Evolutionary conservation across 345 rosid genomes (phyloP).

Genomic region (Euphorbia peplus): DNA sequence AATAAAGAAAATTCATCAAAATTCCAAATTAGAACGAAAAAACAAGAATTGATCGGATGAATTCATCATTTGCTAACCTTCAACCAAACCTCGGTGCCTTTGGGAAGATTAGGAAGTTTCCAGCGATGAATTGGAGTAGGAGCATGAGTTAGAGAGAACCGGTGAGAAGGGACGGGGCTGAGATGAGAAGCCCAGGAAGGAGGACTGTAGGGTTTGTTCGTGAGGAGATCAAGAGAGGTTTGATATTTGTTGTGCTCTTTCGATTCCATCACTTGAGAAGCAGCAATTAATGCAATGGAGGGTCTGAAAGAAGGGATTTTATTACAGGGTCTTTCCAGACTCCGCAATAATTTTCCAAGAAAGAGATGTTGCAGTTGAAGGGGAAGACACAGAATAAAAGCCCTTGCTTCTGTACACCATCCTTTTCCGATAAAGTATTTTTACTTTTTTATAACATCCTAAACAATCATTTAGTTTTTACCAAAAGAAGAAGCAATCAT

Average conservation of each 20-base stretch:
- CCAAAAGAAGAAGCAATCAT: too few relatives aligned
- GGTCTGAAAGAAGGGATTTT: too few relatives aligned
- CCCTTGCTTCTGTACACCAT: too few relatives aligned
- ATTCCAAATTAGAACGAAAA: background rate
- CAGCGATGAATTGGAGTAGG: constrained; percentile 89
- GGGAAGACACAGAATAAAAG: too few relatives aligned
- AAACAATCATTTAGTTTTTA: too few relatives aligned
- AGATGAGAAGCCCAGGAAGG: constrained; percentile 26
- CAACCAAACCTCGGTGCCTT: constrained; percentile 68
- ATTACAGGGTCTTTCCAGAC: too few relatives aligned
- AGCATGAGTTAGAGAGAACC: constrained; percentile 37
- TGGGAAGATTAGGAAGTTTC: constrained; percentile 81
- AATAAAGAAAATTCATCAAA: background rate
- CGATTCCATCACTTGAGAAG: constrained; percentile 11
- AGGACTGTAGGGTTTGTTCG: constrained; percentile 17
- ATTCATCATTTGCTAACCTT: constrained; percentile 42
- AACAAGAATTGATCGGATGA: background rate
- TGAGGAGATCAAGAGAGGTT: constrained; percentile 1
- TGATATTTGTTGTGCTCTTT: too few relatives aligned
- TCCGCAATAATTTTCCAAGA: too few relatives aligned
- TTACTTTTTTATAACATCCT: too few relatives aligned
- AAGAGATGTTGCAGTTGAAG: too few relatives aligned
- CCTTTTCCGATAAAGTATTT: too few relatives aligned
- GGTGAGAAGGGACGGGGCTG: constrained; percentile 20
- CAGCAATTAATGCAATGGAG: background rate